Conservation (phyloP, 1,284 basidiomycete species). For the Calocybe gambosa region DNA sequence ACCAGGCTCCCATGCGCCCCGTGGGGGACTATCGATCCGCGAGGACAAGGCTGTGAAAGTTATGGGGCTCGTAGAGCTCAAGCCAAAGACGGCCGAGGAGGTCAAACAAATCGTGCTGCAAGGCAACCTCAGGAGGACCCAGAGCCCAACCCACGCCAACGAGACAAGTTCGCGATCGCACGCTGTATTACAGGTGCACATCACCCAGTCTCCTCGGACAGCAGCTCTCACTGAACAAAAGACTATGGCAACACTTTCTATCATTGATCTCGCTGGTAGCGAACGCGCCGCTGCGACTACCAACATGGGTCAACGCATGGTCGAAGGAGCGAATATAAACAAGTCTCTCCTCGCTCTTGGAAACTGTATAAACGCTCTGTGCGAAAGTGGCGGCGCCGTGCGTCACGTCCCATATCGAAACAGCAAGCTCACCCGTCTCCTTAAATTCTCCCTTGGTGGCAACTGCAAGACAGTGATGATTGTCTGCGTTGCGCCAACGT, state of each 20-base stretch:
- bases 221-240: slow-evolving; percentile 74
- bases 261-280: slow-evolving; percentile 94
- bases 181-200: slow-evolving; percentile 91
- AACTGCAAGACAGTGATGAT: slow-evolving; percentile 99
- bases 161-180: slow-evolving; percentile 94
- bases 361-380: slow-evolving; percentile 95
- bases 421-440: slow-evolving; percentile 91
- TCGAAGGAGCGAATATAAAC: slow-evolving; percentile 97
- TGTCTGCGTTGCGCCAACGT: slow-evolving; percentile 92
- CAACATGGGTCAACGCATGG: slow-evolving; percentile 97
- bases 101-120: slow-evolving; percentile 88
- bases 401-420: slow-evolving; percentile 94
- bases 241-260: slow-evolving; percentile 85
- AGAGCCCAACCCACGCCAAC: slow-evolving; percentile 91
- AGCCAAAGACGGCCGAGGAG: slow-evolving; percentile 79
- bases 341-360: slow-evolving; percentile 93
- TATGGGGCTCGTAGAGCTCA: slow-evolving; percentile 73
- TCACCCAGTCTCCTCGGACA: slow-evolving; percentile 80
- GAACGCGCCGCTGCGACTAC: slow-evolving; percentile 91
- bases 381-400: slow-evolving; percentile 77
- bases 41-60: slow-evolving; percentile 93
- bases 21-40: slow-evolving; percentile 85
- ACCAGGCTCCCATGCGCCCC: slow-evolving; percentile 53
- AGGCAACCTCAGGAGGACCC: slow-evolving; percentile 84
- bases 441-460: slow-evolving; percentile 94